phyloP scores from a whole-genome alignment of 108 stramenopile species.

The Epipyxis sp. region DNA sequence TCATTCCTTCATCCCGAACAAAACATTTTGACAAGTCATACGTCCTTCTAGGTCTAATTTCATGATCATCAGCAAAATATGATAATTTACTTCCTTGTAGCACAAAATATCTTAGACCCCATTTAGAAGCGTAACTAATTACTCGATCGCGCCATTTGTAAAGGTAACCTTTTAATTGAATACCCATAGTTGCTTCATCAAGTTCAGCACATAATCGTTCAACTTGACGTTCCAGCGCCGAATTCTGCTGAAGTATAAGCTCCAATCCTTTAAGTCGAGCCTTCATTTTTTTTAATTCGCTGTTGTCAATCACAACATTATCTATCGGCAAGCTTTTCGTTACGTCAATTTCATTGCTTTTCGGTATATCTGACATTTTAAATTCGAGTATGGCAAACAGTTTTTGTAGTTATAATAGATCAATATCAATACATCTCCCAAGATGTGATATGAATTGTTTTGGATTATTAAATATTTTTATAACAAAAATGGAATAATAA shows the following conservation, averaged over 20 bases:
- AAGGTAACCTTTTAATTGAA: slow-evolving; percentile 18
- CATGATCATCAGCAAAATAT: slow-evolving; percentile 25
- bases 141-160: slow-evolving; percentile 18
- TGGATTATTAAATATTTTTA: too few species aligned
- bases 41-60: slow-evolving; percentile 4
- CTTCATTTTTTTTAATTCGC: too few species aligned
- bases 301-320: too few species aligned
- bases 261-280: too few species aligned
- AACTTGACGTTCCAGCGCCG: not conserved
- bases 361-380: too few species aligned
- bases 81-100: slow-evolving; percentile 16
- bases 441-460: too few species aligned
- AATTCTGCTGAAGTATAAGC: not conserved
- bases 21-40: slow-evolving; percentile 14
- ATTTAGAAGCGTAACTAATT: slow-evolving; percentile 18
- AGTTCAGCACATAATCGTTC: slow-evolving; percentile 11
- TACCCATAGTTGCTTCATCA: slow-evolving; percentile 2
- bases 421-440: too few species aligned
- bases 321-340: too few species aligned
- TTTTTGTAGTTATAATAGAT: too few species aligned
- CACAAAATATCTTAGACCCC: slow-evolving; percentile 31
- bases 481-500: too few species aligned
- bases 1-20: slow-evolving; percentile 24
- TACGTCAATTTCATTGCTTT: too few species aligned
- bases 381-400: too few species aligned